Evolutionary conservation across 2,329 filamentous ascomycete species (phyloP).

Genomic region (Ceratocystis papillata): DNA sequence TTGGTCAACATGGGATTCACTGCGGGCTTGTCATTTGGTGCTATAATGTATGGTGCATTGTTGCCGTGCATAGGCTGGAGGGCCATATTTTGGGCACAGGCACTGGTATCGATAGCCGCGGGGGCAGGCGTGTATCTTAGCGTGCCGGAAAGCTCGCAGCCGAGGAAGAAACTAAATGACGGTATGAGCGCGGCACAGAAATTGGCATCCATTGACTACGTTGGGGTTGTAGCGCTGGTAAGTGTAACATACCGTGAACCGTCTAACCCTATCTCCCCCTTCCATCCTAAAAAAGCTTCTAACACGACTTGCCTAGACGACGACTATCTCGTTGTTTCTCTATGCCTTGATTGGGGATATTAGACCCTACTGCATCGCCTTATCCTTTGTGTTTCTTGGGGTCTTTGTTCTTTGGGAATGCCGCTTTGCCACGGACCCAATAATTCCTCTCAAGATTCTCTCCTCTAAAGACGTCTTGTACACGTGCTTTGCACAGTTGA

Average conservation of each 20-base stretch:
- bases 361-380: constrained; percentile 45
- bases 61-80: constrained; percentile 45
- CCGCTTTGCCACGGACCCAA: constrained; percentile 53
- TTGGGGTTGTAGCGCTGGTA: constrained; percentile 57
- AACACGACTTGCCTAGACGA: constrained; percentile 36
- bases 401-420: constrained; percentile 54
- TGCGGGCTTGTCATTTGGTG: constrained; percentile 58
- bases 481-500: constrained; percentile 62
- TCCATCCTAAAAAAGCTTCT: constrained; percentile 16
- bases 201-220: constrained; percentile 60
- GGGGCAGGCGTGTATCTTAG: constrained; percentile 53
- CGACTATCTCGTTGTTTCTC: constrained; percentile 60
- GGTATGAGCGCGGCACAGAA: constrained; percentile 34
- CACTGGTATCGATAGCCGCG: constrained; percentile 50
- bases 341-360: constrained; percentile 58
- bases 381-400: constrained; percentile 43
- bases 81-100: constrained; percentile 61
- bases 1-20: constrained; percentile 64
- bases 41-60: constrained; percentile 57
- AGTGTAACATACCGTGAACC: constrained; percentile 25
- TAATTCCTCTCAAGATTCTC: constrained; percentile 63
- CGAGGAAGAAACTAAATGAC: background rate
- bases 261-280: background rate
- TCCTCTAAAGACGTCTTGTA: constrained; percentile 59
- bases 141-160: constrained; percentile 40